Evolutionary conservation across 352 stramenopile species (phyloP).

Genomic region (Pythium sp.): DNA sequence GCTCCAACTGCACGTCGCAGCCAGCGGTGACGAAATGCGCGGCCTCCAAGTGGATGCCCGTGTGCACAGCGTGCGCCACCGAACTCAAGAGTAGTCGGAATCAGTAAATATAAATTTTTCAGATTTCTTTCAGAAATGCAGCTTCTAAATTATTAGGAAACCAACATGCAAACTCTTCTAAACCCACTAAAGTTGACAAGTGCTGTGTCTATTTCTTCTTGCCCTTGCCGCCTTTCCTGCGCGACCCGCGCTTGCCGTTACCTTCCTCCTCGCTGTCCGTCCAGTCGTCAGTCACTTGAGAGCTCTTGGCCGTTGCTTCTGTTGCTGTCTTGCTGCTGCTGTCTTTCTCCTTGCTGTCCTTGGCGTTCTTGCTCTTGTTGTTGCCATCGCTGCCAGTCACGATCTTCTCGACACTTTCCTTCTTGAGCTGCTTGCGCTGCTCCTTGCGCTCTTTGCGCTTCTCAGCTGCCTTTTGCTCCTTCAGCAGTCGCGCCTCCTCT

Average conservation of each 20-base stretch:
- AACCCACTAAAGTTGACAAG: neutral
- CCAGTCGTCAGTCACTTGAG: neutral
- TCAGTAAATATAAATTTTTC: neutral
- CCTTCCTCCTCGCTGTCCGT: conserved; percentile 18
- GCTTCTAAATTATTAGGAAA: conserved; percentile 1
- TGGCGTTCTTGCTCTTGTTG: conserved; percentile 35
- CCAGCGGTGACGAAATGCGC: conserved; percentile 73
- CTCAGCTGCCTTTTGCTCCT: conserved; percentile 74
- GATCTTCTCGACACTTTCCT: conserved; percentile 75
- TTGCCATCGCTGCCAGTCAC: conserved; percentile 34
- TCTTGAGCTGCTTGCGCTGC: conserved; percentile 78
- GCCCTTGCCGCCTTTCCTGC: conserved; percentile 16
- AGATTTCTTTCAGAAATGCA: conserved; percentile 1
- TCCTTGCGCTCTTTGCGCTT: conserved; percentile 81
- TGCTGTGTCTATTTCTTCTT: conserved; percentile 10
- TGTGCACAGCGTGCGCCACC: conserved; percentile 56
- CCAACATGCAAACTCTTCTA: neutral
- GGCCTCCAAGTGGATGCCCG: conserved; percentile 85
- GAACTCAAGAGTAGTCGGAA: conserved; percentile 40
- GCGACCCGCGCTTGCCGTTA: conserved; percentile 7
- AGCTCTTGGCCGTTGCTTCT: neutral
- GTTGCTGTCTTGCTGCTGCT: neutral
- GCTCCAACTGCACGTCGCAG: conserved; percentile 50
- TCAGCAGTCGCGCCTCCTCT: conserved; percentile 56
- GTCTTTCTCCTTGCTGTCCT: neutral